Evolutionary conservation across 306 rosid species (phyloP), one percentile per base, ranked within the genome.

Genomic region (Acacia confusa): DNA sequence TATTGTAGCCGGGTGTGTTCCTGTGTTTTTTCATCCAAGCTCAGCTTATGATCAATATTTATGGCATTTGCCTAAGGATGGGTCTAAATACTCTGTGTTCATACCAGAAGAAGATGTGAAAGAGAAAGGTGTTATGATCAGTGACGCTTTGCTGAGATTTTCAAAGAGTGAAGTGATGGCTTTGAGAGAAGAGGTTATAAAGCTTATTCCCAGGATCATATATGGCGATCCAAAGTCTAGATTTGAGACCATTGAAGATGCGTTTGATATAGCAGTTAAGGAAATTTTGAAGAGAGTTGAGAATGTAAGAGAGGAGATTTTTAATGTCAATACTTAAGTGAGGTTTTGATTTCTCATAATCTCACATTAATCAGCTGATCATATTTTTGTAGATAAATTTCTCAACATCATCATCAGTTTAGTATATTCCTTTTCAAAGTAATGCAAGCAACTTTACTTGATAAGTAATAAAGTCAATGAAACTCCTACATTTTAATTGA

Each of bases 1-100:
- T 15, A 91, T 89, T 71, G 50, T 89, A 44, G 90, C 88, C 0
- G 92, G 91, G 19, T 91, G 92, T 36, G 83, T 91, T 81, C 91
- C 92, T 0, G 91, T 89, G 38, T 91, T 91, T 81, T 91, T 91
- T 74, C 80, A 83, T 75, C 81, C 85, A 30, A n/a, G 40, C 15
- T 91, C 94, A 24, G 90, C 94, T 41, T 91, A 89, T 68, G 41
- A 41, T 3, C 92, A 91, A 65, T 91, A 91, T 72, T 28, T 85
- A 36, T 89, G 95, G 95, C 89, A 84, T 79, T 87, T 91, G 3
- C 91, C 91, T 0, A 70, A 34, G 30, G 78, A 44, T 4, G 36
- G 64, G 20, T 81, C 84, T 7, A 75, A 72, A 30, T 91, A 87
- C 34, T 91, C 91, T 13, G 80, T 89, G 14, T 81, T 36, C 27